Conservation (phyloP, 768 basidiomycete genomes). For the Leccinum barrowsii region DNA sequence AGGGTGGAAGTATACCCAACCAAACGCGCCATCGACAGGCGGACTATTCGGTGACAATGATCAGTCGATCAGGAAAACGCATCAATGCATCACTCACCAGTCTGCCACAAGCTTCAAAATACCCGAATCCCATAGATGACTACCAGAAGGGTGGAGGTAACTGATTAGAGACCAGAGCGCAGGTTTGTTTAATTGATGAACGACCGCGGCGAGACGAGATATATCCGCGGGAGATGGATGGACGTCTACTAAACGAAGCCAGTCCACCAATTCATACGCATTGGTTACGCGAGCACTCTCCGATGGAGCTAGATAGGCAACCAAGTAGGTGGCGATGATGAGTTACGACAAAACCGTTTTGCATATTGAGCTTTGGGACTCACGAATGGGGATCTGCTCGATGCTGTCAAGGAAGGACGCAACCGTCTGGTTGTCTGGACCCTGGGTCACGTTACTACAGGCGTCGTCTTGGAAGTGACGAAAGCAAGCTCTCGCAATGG, state of each 20-base stretch:
- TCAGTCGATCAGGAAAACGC: neutral
- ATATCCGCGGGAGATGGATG: constrained; percentile 37
- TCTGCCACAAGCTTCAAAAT: constrained; percentile 13
- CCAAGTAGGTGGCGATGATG: neutral
- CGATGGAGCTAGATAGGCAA: constrained; percentile 34
- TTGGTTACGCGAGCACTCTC: constrained; percentile 31
- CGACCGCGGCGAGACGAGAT: constrained; percentile 35
- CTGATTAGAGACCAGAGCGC: constrained; percentile 44
- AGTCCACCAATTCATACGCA: constrained; percentile 63
- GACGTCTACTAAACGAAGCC: constrained; percentile 48
- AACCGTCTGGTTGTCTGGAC: constrained; percentile 19
- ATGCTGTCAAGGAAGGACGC: constrained; percentile 44
- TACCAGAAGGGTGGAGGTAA: constrained; percentile 40
- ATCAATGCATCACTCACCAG: constrained; percentile 24
- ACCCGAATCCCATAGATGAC: constrained; percentile 39
- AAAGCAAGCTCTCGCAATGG: constrained; percentile 38
- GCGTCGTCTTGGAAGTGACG: constrained; percentile 22
- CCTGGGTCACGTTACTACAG: neutral
- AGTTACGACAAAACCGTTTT: neutral
- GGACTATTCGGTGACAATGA: constrained; percentile 8
- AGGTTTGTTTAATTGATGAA: constrained; percentile 42
- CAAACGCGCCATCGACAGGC: constrained; percentile 33
- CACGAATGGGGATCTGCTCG: constrained; percentile 45
- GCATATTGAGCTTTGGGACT: constrained; percentile 22
- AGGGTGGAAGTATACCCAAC: constrained; percentile 41